Base-by-base conservation (phyloP, 108 stramenopile species). In the Mayamaea pseudoterrestris region DNA sequence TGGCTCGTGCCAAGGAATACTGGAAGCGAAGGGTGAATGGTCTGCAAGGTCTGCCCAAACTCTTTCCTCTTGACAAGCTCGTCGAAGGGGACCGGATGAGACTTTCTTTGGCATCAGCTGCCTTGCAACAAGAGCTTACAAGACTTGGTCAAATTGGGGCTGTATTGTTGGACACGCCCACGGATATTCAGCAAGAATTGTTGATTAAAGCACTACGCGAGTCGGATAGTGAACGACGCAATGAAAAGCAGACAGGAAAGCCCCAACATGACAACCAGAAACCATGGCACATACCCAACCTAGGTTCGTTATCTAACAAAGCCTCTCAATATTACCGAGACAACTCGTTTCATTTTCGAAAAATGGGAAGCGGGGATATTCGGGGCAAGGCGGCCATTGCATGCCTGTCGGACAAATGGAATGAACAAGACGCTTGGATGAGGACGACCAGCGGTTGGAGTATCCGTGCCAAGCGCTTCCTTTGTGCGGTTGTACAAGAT, bases 81-180 rank as follows among this genome's bases (percentile, higher is more conserved):
- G 18, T 57, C 17, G 69, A 68, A 30, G 55, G 63, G 11, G 62
- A 76, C 34, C 69, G 69, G 1, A 12, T 63, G 26, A 47, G 64
- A 6, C 39, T 76, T 4, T 47, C 69, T 30, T 65, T 66, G 36
- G 73, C 68, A 1, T 66, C 64, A 13, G 78, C 78, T 4, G 70
- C 85, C 8, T 82, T 62, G 37, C 57, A 74, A 36, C 21, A 57
- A 17, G 85, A 87, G 55, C 27, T 75, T 25, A 32, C 51, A 2
- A 66, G 80, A 30, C 54, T 87, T 14, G 85, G 85, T 29, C 47
- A 30, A 6, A 54, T 80, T n/a, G 41, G 67, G 29, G 46, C 44
- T 20, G 11, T 73, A 7, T 35, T 87, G 40, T 21, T 51, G 2
- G 31, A 22, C 2, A 26, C 35, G 3, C 50, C 36, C 8, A 2